Conservation (phyloP, 345 rosid genomes). For the Moricandia arvensis region DNA sequence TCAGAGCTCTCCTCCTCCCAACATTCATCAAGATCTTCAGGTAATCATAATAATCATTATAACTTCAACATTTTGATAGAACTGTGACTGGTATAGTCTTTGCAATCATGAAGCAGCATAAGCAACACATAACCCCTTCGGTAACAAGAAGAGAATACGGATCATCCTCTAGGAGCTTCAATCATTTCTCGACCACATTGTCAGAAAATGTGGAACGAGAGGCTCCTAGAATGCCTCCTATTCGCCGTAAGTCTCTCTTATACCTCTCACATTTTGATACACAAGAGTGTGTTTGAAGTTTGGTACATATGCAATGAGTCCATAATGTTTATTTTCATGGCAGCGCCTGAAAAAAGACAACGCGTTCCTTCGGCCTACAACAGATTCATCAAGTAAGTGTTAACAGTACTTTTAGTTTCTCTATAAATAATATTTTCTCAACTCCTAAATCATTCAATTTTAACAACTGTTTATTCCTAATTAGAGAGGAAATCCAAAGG, state of each 20-base stretch:
- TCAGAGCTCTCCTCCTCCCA: slow-evolving; percentile 41
- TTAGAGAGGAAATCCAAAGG: slow-evolving; percentile 97
- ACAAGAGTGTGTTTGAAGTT: neutral
- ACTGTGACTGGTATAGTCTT: neutral
- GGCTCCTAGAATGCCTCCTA: slow-evolving; percentile 69
- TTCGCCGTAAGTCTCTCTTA: slow-evolving; percentile 62
- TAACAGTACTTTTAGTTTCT: neutral
- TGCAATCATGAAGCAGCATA: slow-evolving; percentile 46
- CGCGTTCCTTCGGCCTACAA: slow-evolving; percentile 99
- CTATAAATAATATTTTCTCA: neutral
- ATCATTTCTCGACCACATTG: slow-evolving; percentile 21
- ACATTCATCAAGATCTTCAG: slow-evolving; percentile 57
- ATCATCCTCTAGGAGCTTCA: slow-evolving; percentile 57
- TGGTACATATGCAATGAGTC: neutral
- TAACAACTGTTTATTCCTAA: neutral
- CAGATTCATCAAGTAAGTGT: slow-evolving; percentile 83
- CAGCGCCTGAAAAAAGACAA: slow-evolving; percentile 97
- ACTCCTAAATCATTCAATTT: neutral
- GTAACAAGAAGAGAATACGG: slow-evolving; percentile 54
- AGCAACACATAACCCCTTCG: slow-evolving; percentile 44
- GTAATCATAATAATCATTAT: slow-evolving; percentile 23
- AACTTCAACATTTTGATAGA: neutral
- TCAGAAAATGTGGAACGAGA: slow-evolving; percentile 54
- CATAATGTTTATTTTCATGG: slow-evolving; percentile 6
- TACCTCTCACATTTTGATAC: neutral